These are phyloP conservation scores for Durio zibethinus DNA, from an alignment of 345 rosid species.

Conservation along the genomic window DNA sequence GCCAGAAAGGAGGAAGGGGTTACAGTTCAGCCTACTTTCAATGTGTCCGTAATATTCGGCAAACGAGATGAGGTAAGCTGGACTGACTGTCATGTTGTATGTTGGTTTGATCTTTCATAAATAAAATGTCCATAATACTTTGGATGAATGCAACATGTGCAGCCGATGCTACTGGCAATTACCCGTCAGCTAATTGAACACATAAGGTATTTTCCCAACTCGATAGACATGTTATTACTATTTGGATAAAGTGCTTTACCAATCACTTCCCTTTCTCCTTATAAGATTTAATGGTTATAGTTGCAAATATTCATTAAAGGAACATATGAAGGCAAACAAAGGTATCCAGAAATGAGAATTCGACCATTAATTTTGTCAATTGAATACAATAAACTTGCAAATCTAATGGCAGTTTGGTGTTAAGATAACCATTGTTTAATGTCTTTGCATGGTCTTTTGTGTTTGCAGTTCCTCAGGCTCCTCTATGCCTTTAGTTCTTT, in stretches of 20 bases:
- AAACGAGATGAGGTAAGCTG: conserved; percentile 78
- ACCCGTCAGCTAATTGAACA: conserved; percentile 84
- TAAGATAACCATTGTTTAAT: background rate
- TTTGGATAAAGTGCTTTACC: background rate
- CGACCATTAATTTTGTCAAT: background rate
- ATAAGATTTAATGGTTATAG: background rate
- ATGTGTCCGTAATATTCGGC: conserved; percentile 80
- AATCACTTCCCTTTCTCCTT: background rate
- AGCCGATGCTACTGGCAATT: conserved; percentile 83
- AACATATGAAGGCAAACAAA: background rate
- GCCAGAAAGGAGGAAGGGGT: conserved; percentile 86
- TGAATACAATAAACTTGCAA: background rate
- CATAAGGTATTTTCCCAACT: conserved; percentile 48
- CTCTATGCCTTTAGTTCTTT: conserved; percentile 65
- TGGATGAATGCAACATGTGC: conserved; percentile 23
- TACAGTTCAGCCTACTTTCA: conserved; percentile 68
- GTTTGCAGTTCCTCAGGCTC: conserved; percentile 48
- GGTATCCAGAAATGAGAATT: background rate
- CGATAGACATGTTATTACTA: background rate
- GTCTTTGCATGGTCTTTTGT: background rate
- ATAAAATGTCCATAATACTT: background rate
- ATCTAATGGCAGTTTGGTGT: background rate
- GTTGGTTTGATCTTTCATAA: background rate
- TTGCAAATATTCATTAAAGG: background rate
- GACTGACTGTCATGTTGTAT: background rate